These are phyloP conservation scores for Colletotrichum horii DNA, from an alignment of 2,329 filamentous ascomycete species.

Conservation along the genomic window DNA sequence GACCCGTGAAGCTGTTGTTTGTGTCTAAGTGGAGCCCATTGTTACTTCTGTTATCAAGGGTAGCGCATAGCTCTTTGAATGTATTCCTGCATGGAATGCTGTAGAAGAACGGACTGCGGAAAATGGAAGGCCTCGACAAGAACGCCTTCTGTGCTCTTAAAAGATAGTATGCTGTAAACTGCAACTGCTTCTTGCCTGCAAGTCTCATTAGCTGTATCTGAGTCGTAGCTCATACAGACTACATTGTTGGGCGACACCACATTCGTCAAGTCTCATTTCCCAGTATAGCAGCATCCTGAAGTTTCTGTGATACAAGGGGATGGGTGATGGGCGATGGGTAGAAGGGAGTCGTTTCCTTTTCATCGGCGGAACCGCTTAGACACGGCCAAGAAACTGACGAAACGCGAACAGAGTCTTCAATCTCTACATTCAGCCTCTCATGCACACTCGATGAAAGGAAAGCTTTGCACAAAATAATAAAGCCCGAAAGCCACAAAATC, in stretches of 20 bases:
- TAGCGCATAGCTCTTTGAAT: neutral
- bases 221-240: too few species aligned
- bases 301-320: neutral
- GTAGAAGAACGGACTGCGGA: neutral
- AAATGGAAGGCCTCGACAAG: neutral
- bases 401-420: too few species aligned
- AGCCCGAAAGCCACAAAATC: too few species aligned
- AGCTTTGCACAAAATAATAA: too few species aligned
- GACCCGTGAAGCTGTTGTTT: neutral
- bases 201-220: neutral
- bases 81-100: neutral
- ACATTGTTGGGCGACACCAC: too few species aligned
- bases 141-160: neutral
- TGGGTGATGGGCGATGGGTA: too few species aligned
- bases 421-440: too few species aligned
- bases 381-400: too few species aligned
- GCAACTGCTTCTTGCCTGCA: neutral
- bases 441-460: too few species aligned
- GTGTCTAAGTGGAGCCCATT: neutral
- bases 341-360: too few species aligned
- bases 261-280: neutral
- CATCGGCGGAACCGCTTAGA: too few species aligned
- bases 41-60: neutral
- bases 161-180: neutral
- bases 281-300: neutral